Evolutionary conservation across 257 asterid genomes (phyloP), one percentile per base, ranked within the genome.

Genomic region (Gentiana macrophylla): DNA sequence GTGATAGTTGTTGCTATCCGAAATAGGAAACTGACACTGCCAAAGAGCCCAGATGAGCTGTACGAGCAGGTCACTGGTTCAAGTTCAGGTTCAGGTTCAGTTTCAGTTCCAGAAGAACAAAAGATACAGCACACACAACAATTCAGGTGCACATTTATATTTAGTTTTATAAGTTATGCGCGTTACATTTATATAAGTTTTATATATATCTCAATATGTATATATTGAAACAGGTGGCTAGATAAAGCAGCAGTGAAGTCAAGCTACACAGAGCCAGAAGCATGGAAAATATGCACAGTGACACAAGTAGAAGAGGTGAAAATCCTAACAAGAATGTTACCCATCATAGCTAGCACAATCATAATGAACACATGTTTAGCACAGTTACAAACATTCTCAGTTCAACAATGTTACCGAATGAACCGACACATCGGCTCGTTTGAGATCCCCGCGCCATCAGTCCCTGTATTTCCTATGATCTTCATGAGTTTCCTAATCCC

Each of bases 371-470:
- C 93, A 6, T 82, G 93, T 68, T 35, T 80, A 45, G 86, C 95
- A 1, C 95, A 86, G 34, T 93, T 86, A 32, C 95, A 86, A 47
- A 86, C 95, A 32, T 82, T 80, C 77, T 86, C 95, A 0, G 77
- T 86, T 2, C 77, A 74, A 49, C 95, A 86, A 61, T 94, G 90
- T 46, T 64, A 62, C 54, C 5, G 52, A 4, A 86, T 81, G 90
- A 62, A 79, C 72, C 74, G 79, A 1, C 10, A 36, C 13, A 65
- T 86, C 9, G 84, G 90, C n/a, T 77, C 81, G 2, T 80, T 80
- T 57, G 46, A 64, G 57, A 81, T 86, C 38, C 90, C 89, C 0
- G 72, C 95, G 0, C 68, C 92, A 1, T 86, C 95, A 6, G 63
- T 86, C 44, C 90, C 95, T 1, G 80, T 71, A 49, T 81, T 84